Evolutionary conservation across 306 rosid genomes (phyloP), one percentile per base, ranked within the genome.

Genomic region (Carpinus viminea): DNA sequence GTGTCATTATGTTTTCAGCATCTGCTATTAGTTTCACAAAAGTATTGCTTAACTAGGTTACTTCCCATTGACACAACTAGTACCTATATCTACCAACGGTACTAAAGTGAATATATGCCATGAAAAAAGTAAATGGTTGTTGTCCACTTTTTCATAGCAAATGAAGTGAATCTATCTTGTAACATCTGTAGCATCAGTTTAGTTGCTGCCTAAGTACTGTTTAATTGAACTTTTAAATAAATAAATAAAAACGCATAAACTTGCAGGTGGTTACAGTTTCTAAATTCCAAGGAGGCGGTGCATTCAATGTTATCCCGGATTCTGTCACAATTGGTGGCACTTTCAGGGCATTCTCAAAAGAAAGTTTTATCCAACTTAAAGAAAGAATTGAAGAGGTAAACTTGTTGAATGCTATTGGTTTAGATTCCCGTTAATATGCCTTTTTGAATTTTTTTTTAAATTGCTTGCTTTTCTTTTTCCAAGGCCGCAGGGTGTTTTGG

Each of bases 271-370:
- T 88, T 56, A 88, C 92, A 9, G 87, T 86, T 8, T 87, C 87
- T 10, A 88, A 82, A 61, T 82, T 88, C 72, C 84, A 86, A 84
- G 90, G 92, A 79, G 92, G 90, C 45, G 92, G 83, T 16, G 92
- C 92, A 17, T 82, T 88, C 75, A 88, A 88, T 70, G 88, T 88
- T 45, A 88, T 88, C 80, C 92, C 92, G 12, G 92, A 86, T 80
- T 88, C 88, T 38, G 92, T 88, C 45, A 74, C 82, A 43, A 82
- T 88, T 68, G 92, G 87, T 16, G 92, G 92, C 80, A 88, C 90
- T 38, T 88, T 88, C 85, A 87, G 88, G 43, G 88, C 88, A 70
- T 88, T 88, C 74, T 74, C 86, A 34, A 77, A 41, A 76, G 83
- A 84, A 48, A 78, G 83, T 70, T 51, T 88, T 34, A 5, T 74